Evolutionary conservation across 345 rosid genomes (phyloP), one percentile per base, ranked within the genome.

Genomic region (Hibiscus syriacus): DNA sequence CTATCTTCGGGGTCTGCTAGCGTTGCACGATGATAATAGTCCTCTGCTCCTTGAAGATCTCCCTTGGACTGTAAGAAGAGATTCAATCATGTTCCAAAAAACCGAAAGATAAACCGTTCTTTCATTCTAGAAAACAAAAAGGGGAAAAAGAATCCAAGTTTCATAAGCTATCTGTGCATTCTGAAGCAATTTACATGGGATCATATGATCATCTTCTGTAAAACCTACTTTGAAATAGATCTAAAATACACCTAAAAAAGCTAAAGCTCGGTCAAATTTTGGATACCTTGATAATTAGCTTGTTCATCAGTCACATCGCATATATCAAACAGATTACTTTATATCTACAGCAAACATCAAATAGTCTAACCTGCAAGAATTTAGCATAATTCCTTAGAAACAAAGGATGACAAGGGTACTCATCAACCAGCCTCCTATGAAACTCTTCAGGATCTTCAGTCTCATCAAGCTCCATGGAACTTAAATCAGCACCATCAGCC

Each of bases 381-480:
- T 77, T 85, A 27, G 89, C 96, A 79, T 89, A 92, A 76, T 80
- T 83, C 39, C 80, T 76, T 56, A 89, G 88, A 62, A 87, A 77
- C 78, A 86, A 48, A 77, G 96, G 92, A 71, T 92, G 86, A 55
- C 77, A 74, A 14, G 98, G 94, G 70, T 80, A 85, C 69, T 86
- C 87, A 70, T 86, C 82, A 32, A 92, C 72, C 90, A 82, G 84
- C 61, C 52, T 79, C 77, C 79, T 80, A 63, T 79, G 85, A 53
- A 79, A 85, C 23, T 77, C 85, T 68, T 81, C 89, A 50, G 19
- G 70, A 72, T 76, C 86, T 52, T 77, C 84, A 16, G 13, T 41
- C 7, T 77, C 84, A 25, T 80, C 85, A 14, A 83, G 75, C 25
- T 78, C 55, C 0, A 85, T 80, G 39, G 78, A 49, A 72, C 55